Base-by-base conservation (phyloP, 2,329 filamentous ascomycete species). In the Juglanconis juglandina region DNA sequence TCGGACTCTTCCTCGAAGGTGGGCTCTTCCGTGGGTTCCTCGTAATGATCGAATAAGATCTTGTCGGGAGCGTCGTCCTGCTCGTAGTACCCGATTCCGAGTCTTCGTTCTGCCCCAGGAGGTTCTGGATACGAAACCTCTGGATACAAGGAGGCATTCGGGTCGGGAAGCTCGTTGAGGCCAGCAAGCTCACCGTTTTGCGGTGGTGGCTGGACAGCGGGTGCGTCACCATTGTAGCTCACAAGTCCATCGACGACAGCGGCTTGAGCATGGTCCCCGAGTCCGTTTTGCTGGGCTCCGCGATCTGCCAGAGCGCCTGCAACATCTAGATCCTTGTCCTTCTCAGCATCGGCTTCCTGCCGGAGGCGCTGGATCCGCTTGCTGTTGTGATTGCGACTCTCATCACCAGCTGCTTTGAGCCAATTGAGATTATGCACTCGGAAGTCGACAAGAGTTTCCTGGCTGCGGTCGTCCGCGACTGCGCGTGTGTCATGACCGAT, bases 391-490 rank as follows among this genome's bases (percentile, higher is more conserved):
- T 79, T 85, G 32, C 84, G 80, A 60, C 81, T 79, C 62, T 85
- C 82, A 60, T 86, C 84, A 13, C 83, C 84, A 14, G 77, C 74
- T 10, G 79, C 82, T 69, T 84, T 85, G 52, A 98, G 77, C 92
- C 92, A 97, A 47, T 83, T 84, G 33, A 96, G 79, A 71, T 99
- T 99, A 56, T 96, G 94, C 46, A 91, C 81, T 33, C 90, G 87
- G 73, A 97, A 97, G 71, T 98, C 92, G 8, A 98, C 92, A 30
- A 98, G 81, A 32, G 87, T 88, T 72, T 98, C 94, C 5, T 96
- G 87, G 68, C 93, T 97, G 62, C 95, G 87, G 55, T 91, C 89
- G 74, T 99, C 95, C 2, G 95, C 94, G 53, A 98, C 87, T 39
- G 90, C 89, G 57, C 87, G 90, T 0, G 95, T 99, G 66, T 98